These are phyloP conservation scores for Monilinia fructigena DNA, from an alignment of 2,329 filamentous ascomycete species.

Conservation along the genomic window DNA sequence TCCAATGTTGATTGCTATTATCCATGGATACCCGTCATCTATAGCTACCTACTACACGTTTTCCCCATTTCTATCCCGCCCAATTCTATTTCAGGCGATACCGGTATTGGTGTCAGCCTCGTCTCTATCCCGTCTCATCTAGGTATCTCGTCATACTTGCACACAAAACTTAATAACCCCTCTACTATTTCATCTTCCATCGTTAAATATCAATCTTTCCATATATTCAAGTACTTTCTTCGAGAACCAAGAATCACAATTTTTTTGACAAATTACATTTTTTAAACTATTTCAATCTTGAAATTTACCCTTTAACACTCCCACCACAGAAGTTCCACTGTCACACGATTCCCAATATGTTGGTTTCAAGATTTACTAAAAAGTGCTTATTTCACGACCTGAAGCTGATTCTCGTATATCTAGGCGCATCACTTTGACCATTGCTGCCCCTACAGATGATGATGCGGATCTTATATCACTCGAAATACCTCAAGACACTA, in stretches of 20 bases:
- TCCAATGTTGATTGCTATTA: no score
- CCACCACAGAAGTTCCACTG: not conserved
- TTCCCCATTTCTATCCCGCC: not conserved
- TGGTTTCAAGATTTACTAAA: not conserved
- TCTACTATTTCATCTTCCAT: conserved; percentile 1
- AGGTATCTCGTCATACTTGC: no score
- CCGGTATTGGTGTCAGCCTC: not conserved
- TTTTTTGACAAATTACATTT: not conserved
- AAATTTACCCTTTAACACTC: not conserved
- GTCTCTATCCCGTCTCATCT: not conserved
- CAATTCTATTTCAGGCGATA: conserved; percentile 4
- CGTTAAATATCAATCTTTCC: not conserved
- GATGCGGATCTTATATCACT: conserved; percentile 70
- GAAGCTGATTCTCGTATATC: conserved; percentile 13
- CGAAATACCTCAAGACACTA: conserved; percentile 80
- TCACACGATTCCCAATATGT: conserved; percentile 12
- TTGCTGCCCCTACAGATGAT: conserved; percentile 69
- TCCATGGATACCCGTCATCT: no score
- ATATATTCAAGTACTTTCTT: not conserved
- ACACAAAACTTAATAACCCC: conserved; percentile 12
- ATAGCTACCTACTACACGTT: no score
- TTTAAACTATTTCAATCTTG: not conserved
- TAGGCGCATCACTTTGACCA: conserved; percentile 86
- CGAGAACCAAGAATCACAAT: not conserved
- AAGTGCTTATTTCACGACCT: not conserved